These are phyloP conservation scores for Annona cherimola DNA, from an alignment of 164 flowering plant genomes.

Conservation along the genomic window DNA sequence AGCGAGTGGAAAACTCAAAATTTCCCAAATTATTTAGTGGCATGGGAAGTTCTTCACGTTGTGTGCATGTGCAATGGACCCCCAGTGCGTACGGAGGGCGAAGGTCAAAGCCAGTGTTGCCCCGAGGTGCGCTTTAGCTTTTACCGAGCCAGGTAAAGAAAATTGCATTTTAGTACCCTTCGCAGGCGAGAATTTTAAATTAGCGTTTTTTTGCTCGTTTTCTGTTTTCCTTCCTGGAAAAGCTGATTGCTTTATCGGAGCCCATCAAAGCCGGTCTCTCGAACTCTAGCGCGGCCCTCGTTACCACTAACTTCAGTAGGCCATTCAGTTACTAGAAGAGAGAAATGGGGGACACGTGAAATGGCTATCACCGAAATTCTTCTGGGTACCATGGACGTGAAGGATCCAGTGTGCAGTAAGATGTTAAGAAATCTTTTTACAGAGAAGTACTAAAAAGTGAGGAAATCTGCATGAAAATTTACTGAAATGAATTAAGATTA, in stretches of 20 bases:
- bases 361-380: no score
- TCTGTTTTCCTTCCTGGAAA: constrained; percentile 13
- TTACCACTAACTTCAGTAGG: neutral
- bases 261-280: constrained; percentile 16
- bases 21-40: neutral
- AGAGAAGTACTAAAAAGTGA: no score
- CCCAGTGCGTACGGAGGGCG: neutral
- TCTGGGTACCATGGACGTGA: neutral
- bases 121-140: neutral
- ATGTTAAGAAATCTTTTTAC: no score
- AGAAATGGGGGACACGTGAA: neutral
- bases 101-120: neutral
- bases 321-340: neutral
- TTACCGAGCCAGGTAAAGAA: neutral
- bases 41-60: neutral
- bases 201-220: neutral
- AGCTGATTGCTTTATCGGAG: constrained; percentile 18
- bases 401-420: neutral
- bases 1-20: neutral
- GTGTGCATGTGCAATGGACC: constrained; percentile 49
- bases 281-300: neutral
- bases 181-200: neutral
- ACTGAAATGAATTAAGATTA: no score
- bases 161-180: neutral
- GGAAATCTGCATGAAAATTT: no score